Evolutionary conservation across 352 stramenopile genomes (phyloP).

Genomic region (Globisporangium heterothallicum): DNA sequence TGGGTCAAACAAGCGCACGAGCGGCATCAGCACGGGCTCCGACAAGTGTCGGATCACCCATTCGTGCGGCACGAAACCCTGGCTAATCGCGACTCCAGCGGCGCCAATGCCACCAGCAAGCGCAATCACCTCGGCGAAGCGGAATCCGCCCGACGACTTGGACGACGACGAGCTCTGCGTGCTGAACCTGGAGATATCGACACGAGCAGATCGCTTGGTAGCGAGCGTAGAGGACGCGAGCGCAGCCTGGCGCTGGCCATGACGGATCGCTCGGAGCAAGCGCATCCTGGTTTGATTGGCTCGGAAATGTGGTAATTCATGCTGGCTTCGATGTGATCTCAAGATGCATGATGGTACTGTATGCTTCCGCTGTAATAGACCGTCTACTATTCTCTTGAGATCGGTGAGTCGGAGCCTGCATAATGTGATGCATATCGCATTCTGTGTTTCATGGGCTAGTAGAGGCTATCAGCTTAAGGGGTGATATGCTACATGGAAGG

Average conservation of each 20-base stretch:
- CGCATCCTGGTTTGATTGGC: constrained; percentile 8
- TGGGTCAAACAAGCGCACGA: constrained; percentile 72
- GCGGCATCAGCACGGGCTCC: constrained; percentile 74
- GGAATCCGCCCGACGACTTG: constrained; percentile 2
- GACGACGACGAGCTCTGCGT: neutral
- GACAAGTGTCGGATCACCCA: constrained; percentile 66
- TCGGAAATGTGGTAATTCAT: neutral
- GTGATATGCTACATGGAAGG: neutral
- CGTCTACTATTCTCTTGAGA: neutral
- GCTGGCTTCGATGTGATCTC: constrained; percentile 7
- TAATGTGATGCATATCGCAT: too few relatives aligned
- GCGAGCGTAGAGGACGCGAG: constrained; percentile 1
- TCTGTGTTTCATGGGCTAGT: neutral
- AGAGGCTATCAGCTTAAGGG: neutral
- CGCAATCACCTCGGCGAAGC: constrained; percentile 25
- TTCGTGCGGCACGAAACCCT: constrained; percentile 68
- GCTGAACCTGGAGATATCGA: neutral
- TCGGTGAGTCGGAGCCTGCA: too few relatives aligned
- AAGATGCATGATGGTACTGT: too few relatives aligned
- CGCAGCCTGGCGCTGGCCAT: neutral
- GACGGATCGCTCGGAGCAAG: constrained; percentile 3
- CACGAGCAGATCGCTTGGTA: constrained; percentile 5
- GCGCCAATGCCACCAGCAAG: constrained; percentile 44
- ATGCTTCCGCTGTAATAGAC: neutral
- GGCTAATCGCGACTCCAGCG: constrained; percentile 50